Base-by-base conservation (phyloP, 805 yeast species). In the Yarrowia sp. region DNA sequence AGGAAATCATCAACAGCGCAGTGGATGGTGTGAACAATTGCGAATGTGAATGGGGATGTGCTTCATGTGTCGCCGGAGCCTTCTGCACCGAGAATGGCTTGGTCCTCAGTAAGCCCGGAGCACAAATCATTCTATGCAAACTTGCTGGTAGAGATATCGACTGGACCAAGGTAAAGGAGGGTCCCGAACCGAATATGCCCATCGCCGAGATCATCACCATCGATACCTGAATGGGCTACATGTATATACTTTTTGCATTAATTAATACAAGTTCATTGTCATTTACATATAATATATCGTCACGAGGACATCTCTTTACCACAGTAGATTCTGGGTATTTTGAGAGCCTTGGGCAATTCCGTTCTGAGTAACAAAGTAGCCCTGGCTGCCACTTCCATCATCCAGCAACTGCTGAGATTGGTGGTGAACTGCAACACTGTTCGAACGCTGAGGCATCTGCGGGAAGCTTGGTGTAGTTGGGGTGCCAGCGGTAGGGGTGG, bases 81-180 rank as follows among this genome's bases (percentile, higher is more conserved):
- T 85, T 84, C 66, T 95, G 99, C 78, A 86, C 87, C 68, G 99
- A 95, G 76, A 84, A 84, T 71, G 87, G 89, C 74, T 79, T 89
- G 66, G 98, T 95, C 8, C 79, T 94, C 70, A 92, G 98, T 0
- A 95, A 94, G 73, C 88, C 90, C 13, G 98, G 95, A 0, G 92
- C 97, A 0, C 78, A 84, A 14, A 81, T 94, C 1, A 85, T 94
- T 8, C 73, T 93, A 15, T 86, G 88, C 15, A 74, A 81, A 15
- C 80, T 95, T 6, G 74, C 88, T 36, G 93, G 91, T 0, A 78
- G 81, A 36, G 80, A 80, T 33, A 68, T 87, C 12, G 83, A 85
- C 20, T 74, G 81, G 68, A 80, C 82, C 36, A 79, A 79, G 5
- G 70, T 78, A 13, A 75, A 77, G 2, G 69, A 68, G n/a, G 80